Percentiles rank a stretch among this genome's conserved stretches.
Conservation (phyloP, 441 rosid species). For the Gossypium lobatum region DNA sequence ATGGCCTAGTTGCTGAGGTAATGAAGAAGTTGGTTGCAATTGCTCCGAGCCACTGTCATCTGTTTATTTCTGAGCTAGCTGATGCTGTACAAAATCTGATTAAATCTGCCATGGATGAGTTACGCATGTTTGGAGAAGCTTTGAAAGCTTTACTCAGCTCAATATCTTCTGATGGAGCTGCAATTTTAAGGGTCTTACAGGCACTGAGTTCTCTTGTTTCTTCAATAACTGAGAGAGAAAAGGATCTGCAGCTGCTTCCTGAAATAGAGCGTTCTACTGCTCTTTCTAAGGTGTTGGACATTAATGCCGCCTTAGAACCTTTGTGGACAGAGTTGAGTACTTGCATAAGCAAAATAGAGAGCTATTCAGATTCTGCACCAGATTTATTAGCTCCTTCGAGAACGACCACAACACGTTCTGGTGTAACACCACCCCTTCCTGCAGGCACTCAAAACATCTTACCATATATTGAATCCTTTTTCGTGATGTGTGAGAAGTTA, state of each 20-base stretch:
- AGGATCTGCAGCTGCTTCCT: constrained; percentile 40
- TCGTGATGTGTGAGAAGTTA: constrained; percentile 80
- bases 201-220: constrained; percentile 78
- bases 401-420: constrained; percentile 49
- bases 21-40: constrained; percentile 82
- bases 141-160: constrained; percentile 74
- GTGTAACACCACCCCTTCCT: constrained; percentile 72
- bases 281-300: constrained; percentile 61
- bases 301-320: constrained; percentile 77
- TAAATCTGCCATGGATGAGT: constrained; percentile 80
- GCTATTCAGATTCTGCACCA: constrained; percentile 61
- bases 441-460: constrained; percentile 92
- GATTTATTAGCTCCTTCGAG: constrained; percentile 33
- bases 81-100: constrained; percentile 67
- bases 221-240: constrained; percentile 53
- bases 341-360: constrained; percentile 90
- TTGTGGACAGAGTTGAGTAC: constrained; percentile 79
- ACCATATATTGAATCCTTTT: constrained; percentile 90
- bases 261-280: constrained; percentile 54
- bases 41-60: constrained; percentile 76
- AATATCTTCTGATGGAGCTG: constrained; percentile 85
- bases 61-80: constrained; percentile 80
- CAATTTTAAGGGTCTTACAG: constrained; percentile 86
- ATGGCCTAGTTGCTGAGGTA: constrained; percentile 83
- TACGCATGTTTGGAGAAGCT: constrained; percentile 75